Base-by-base conservation (phyloP, 139 green algal genomes). In the Eudorina sp. region DNA sequence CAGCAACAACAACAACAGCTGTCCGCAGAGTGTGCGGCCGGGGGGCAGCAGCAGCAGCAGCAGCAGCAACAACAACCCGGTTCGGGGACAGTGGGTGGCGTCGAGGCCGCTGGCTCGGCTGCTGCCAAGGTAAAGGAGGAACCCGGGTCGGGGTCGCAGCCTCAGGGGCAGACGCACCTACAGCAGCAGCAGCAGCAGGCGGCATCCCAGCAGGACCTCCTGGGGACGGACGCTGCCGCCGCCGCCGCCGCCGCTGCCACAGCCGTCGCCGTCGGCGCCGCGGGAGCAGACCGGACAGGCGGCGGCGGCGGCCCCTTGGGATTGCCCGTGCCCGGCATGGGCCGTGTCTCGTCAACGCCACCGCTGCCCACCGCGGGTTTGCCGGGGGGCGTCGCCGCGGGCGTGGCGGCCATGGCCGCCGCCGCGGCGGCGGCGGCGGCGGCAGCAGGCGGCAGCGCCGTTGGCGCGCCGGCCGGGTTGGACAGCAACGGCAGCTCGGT, bases 1-100 rank as follows among this genome's bases (percentile, higher is more conserved):
- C 78, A 85, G 36, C 78, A 85, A 31, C 53, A 85, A 4, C 55
- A 73, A 55, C 78, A 84, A 11, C 75, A 51, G 11, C 48, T 25
- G 31, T 13, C 18, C 3, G 45, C 14, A 25, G 46, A 82, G 9
- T 4, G 45, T n/a, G 21, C 43, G 7, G 74, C 46, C 43, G 14
- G 18, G 46, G 8, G 7, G 3, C 48, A 66, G 16, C 46, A 66
- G 74, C 46, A 31, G 53, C 31, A 64, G 27, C 75, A 81, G 25
- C 73, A 81, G 23, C 45, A 62, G 46, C 43, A 64, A 2, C 73
- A 81, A 21, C 70, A 58, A 25, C 16, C 40, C 16, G 18, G n/a
- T 6, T 68, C 58, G 51, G 51, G 13, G 51, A 16, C 13, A 58
- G 13, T 25, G 51, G 51, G n/a, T n/a, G n/a, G n/a, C n/a, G n/a